Evolutionary conservation across 176 grass and related monocot genomes (phyloP), one percentile per base, ranked within the genome.

Genomic region (Triticum turgidum): DNA sequence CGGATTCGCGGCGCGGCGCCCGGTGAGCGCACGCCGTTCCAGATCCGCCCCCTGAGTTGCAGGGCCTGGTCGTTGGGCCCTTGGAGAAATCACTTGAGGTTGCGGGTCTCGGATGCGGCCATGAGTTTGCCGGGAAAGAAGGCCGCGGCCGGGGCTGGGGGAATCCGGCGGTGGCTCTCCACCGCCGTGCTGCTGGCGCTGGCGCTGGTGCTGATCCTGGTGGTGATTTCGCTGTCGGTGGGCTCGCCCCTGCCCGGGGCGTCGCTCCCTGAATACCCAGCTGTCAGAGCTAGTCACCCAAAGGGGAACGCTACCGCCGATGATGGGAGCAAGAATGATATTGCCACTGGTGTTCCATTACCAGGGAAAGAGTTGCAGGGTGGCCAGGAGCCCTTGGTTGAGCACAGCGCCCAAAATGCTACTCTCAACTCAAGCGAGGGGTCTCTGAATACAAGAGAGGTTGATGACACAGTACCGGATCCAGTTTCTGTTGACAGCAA

Each of bases 201-300:
- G 61, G 86, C 35, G 41, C 65, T 98, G 35, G 75, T 89, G 65
- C 74, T 98, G 41, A 86, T 69, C 80, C 88, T 98, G 41, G 78
- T 88, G 15, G 73, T 94, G 61, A 86, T 95, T 41, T 94, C 93
- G 42, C 65, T 96, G 5, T 86, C 89, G 14, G 35, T 82, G 15
- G 87, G 89, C 61, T 91, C 88, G 77, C 86, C 85, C 56, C 82
- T 86, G 21, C 73, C 88, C 20, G 76, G 56, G 70, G 82, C 88
- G 9, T 82, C 90, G 65, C 61, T 94, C 63, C 81, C 84, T 4
- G 85, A 82, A 4, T 92, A 96, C 80, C 52, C 91, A 20, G 65
- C 82, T 22, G 58, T 70, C 38, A 34, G 64, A 39, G 68, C 39
- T 21, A 83, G 45, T 54, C 79, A 65, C 18, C 75, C 78, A 6